Base-by-base conservation (phyloP, 768 basidiomycete species). In the Aureoboletus auriporus region DNA sequence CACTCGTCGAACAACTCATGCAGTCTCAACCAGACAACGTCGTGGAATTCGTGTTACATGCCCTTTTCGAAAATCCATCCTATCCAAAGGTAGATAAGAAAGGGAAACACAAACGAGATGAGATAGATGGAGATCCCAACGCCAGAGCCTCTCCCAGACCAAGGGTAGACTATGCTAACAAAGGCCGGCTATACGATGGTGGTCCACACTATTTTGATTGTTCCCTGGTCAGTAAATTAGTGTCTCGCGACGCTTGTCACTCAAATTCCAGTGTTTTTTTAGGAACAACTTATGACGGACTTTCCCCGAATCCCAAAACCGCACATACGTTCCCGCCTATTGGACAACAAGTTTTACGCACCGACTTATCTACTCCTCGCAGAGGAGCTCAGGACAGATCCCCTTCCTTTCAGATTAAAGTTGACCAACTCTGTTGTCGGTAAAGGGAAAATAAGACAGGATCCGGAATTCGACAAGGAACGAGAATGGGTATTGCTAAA, bases 221-320 rank as follows among this genome's bases (percentile, higher is more conserved):
- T 4, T 75, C 80, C 2, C 34, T 86, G 61, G 83, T 84, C 52
- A 58, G 52, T 8, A 14, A 17, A 49, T 31, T 52, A 37, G 33
- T 26, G 40, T 42, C 16, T 14, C 49, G 37, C 9, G 10, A 13
- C 4, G 8, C 16, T 17, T 42, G 14, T 27, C 23, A 46, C 41
- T 51, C 43, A 52, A 10, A 14, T 17, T 8, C 30, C 12, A 8
- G 3, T 8, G 39, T 17, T 33, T 47, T 16, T 46, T 9, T 46
- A 84, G 80, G 70, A 72, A 17, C 74, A 78, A 51, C 76, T 89
- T 5, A 71, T 75, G 58, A 46, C 57, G 3, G 77, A 81, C 52
- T 90, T 82, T 62, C 81, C 83, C 1, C 66, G 66, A 38, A 73
- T 84, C 11, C 80, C 83, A 0, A 77, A 77, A 44, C 59, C 71